Evolutionary conservation across 2,329 filamentous ascomycete genomes (phyloP).

Genomic region (Beauveria brongniartii): DNA sequence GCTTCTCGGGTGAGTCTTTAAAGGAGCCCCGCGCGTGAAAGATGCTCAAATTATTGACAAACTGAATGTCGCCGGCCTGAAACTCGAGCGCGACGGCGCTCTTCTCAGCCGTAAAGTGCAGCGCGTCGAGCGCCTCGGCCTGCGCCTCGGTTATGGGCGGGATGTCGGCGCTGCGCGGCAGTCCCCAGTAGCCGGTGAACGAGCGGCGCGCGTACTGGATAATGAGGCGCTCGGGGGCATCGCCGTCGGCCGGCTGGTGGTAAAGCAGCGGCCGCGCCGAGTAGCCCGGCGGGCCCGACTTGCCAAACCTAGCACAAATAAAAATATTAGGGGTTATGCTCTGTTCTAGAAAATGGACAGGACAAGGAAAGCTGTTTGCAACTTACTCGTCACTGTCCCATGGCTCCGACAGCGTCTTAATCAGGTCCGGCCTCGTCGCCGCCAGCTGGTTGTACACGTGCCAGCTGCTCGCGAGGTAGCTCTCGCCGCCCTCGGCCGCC

Average conservation of each 20-base stretch:
- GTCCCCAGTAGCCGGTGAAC: constrained; percentile 49
- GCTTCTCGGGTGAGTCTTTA: constrained; percentile 32
- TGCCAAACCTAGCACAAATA: constrained; percentile 37
- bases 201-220: constrained; percentile 53
- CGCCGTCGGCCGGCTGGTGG: constrained; percentile 40
- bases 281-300: constrained; percentile 33
- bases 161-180: constrained; percentile 44
- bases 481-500: constrained; percentile 44
- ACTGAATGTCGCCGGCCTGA: constrained; percentile 45
- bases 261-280: constrained; percentile 45
- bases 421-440: constrained; percentile 47
- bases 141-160: constrained; percentile 48
- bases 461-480: constrained; percentile 49
- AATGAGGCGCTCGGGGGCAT: constrained; percentile 42
- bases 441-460: constrained; percentile 57
- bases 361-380: too few species aligned
- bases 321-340: too few species aligned
- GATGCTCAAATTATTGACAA: constrained; percentile 45
- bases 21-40: constrained; percentile 47
- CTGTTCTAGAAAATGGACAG: too few species aligned
- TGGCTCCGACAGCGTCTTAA: constrained; percentile 44
- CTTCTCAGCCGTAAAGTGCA: constrained; percentile 42
- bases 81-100: constrained; percentile 37
- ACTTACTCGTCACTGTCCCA: constrained; percentile 39
- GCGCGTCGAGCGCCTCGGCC: constrained; percentile 42